Percentiles rank a stretch among this genome's conserved stretches.
These are phyloP conservation scores for Blastomyces silverae DNA, from an alignment of 2,329 filamentous ascomycete species.

Conservation along the genomic window DNA sequence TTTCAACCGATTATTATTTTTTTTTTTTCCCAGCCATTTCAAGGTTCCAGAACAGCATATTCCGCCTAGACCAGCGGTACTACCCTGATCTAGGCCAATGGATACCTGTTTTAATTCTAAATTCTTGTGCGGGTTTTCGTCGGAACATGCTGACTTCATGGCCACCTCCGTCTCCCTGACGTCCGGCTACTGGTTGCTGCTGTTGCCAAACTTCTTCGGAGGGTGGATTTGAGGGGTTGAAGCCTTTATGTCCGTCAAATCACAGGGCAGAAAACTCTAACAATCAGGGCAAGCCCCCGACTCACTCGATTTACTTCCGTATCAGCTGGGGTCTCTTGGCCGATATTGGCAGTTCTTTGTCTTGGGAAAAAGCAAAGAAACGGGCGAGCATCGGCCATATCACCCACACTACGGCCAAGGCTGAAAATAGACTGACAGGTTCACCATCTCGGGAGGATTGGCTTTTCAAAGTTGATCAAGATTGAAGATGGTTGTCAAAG, in stretches of 20 bases:
- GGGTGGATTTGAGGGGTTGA: neutral
- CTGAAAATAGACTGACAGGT: slow-evolving; percentile 11
- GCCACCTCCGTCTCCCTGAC: neutral
- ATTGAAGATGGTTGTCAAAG: neutral
- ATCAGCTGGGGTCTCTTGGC: neutral
- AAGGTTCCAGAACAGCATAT: slow-evolving; percentile 10
- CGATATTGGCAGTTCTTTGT: slow-evolving; percentile 12
- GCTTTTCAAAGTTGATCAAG: neutral
- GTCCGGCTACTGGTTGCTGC: neutral
- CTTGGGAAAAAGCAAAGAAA: slow-evolving; percentile 12
- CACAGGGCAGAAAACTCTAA: slow-evolving; percentile 5
- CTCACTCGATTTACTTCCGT: neutral
- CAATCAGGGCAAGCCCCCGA: neutral
- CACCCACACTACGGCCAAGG: slow-evolving; percentile 7
- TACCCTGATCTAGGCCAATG: neutral
- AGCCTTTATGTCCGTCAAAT: slow-evolving; percentile 8
- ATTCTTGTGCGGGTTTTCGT: neutral
- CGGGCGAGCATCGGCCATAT: slow-evolving; percentile 7
- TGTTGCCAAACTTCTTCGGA: neutral
- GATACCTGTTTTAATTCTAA: slow-evolving; percentile 7
- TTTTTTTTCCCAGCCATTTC: neutral
- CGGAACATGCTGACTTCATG: neutral
- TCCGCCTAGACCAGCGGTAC: neutral
- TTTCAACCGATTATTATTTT: neutral
- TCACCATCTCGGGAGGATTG: neutral